phyloP scores from a whole-genome alignment of 306 rosid genomes.

The Medicago ruthenica region DNA sequence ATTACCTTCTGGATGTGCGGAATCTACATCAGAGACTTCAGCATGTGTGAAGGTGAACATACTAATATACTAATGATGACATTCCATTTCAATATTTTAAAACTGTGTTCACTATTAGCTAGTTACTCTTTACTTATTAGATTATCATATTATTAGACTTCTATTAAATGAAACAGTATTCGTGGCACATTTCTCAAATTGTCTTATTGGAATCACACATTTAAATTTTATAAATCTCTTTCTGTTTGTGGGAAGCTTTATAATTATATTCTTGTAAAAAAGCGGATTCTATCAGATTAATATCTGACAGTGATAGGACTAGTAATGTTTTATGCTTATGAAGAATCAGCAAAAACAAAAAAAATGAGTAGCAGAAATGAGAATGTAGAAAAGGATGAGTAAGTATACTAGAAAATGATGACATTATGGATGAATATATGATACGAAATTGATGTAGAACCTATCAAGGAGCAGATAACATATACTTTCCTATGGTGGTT shows the following conservation, averaged over 20 bases:
- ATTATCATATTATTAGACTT: constrained; percentile 32
- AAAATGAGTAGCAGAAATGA: background rate
- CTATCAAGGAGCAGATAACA: constrained; percentile 21
- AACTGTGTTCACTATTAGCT: constrained; percentile 8
- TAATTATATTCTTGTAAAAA: constrained; percentile 9
- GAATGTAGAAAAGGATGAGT: background rate
- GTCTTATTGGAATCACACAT: background rate
- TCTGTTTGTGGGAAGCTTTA: background rate
- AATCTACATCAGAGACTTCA: constrained; percentile 71
- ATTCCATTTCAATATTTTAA: constrained; percentile 7
- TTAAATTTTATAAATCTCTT: constrained; percentile 22
- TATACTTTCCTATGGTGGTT: constrained; percentile 16
- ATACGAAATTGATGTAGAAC: constrained; percentile 9
- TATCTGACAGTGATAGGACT: constrained; percentile 24
- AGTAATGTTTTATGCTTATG: background rate
- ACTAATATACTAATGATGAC: constrained; percentile 13
- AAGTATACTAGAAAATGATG: background rate
- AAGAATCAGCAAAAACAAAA: constrained; percentile 21
- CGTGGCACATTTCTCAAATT: constrained; percentile 19
- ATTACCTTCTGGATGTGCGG: constrained; percentile 59
- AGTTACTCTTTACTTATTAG: constrained; percentile 26
- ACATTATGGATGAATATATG: constrained; percentile 17
- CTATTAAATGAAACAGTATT: constrained; percentile 34
- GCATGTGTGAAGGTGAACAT: constrained; percentile 83
- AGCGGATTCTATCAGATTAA: constrained; percentile 8